These are phyloP conservation scores for Umbelopsis sp. DNA, from an alignment of 371 early-diverging fungal species.

Conservation along the genomic window DNA sequence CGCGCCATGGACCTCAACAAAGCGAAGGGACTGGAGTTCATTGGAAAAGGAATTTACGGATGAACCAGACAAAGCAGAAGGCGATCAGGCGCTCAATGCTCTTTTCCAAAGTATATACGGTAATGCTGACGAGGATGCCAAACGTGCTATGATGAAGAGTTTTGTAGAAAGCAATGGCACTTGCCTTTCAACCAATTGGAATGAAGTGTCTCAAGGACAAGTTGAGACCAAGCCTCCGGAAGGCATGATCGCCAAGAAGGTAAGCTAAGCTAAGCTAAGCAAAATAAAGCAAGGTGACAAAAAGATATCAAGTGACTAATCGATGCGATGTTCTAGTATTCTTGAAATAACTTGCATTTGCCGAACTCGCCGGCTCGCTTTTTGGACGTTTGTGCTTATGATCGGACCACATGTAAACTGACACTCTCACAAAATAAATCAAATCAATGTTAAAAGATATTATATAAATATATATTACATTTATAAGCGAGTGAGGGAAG, in stretches of 20 bases:
- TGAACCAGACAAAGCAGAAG: conserved; percentile 81
- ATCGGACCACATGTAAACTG: too few relatives aligned
- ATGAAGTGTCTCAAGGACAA: conserved; percentile 80
- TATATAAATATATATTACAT: background rate
- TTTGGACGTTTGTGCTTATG: too few relatives aligned
- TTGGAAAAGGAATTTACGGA: conserved; percentile 67
- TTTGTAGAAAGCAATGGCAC: conserved; percentile 97
- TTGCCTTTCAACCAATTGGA: conserved; percentile 96
- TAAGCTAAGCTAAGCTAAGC: conserved; percentile 21
- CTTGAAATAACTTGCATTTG: too few relatives aligned
- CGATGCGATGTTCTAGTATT: too few relatives aligned
- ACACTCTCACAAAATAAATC: background rate
- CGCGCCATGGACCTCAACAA: conserved; percentile 39
- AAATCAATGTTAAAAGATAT: too few relatives aligned
- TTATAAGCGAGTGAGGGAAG: background rate
- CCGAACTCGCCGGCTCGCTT: too few relatives aligned
- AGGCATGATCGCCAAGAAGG: conserved; percentile 87
- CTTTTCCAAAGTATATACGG: conserved; percentile 92
- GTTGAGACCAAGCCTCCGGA: conserved; percentile 91
- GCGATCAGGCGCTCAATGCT: conserved; percentile 85
- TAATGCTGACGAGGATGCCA: conserved; percentile 90
- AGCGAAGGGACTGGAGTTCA: conserved; percentile 84
- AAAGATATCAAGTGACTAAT: too few relatives aligned
- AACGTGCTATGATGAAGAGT: conserved; percentile 98
- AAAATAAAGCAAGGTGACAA: too few relatives aligned